A percentile compares a stretch with the other conserved stretches of the same genome.
Conservation (phyloP, 2,329 filamentous ascomycete species). For the Paecilomyces sp. region DNA sequence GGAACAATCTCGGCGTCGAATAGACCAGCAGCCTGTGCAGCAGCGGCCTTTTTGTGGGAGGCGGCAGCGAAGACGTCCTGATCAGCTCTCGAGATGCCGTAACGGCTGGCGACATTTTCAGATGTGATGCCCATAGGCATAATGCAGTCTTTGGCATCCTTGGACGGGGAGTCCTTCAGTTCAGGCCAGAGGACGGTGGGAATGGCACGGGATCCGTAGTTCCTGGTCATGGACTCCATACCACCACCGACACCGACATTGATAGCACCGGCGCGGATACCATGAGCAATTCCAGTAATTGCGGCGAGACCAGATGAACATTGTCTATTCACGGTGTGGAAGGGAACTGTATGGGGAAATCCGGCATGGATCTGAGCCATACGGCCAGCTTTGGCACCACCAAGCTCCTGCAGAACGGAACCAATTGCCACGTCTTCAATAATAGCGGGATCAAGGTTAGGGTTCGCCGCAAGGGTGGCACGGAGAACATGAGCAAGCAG, state of each 20-base stretch:
- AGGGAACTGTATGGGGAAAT: conserved; percentile 62
- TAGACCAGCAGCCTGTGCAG: conserved; percentile 59
- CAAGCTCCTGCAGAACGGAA: conserved; percentile 83
- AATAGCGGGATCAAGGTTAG: conserved; percentile 60
- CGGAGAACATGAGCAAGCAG: conserved; percentile 59
- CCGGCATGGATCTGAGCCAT: conserved; percentile 86
- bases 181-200: conserved; percentile 73
- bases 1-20: conserved; percentile 77
- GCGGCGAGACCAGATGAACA: conserved; percentile 73
- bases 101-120: conserved; percentile 78
- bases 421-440: conserved; percentile 81
- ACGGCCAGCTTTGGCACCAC: conserved; percentile 80
- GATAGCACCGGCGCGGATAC: conserved; percentile 68
- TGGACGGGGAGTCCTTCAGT: conserved; percentile 55
- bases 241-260: conserved; percentile 73
- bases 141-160: conserved; percentile 75
- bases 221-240: conserved; percentile 94
- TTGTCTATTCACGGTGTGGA: conserved; percentile 84
- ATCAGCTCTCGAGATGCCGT: conserved; percentile 64
- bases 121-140: conserved; percentile 91
- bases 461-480: conserved; percentile 65
- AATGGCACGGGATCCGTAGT: conserved; percentile 80
- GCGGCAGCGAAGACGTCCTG: conserved; percentile 77
- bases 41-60: conserved; percentile 65
- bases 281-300: conserved; percentile 65